A percentile compares a stretch with the other conserved stretches of the same genome.
These are phyloP conservation scores for Dipsacomyces acuminosporus DNA, from an alignment of 371 early-diverging fungal genomes.

Conservation along the genomic window DNA sequence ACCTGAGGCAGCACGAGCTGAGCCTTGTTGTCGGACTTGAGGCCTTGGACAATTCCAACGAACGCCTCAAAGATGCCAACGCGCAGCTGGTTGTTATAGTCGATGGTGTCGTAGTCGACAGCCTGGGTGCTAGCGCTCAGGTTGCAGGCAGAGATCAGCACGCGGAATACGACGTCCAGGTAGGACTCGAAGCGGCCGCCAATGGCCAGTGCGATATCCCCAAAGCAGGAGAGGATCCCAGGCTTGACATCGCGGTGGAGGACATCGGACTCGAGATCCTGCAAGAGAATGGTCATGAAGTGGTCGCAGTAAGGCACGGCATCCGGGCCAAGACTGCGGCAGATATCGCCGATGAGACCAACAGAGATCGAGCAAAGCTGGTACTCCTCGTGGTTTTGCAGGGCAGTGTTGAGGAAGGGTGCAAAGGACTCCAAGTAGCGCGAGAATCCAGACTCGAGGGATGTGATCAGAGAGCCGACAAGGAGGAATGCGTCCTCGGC, in stretches of 20 bases:
- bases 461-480: slow-evolving; percentile 73
- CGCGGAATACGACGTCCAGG: slow-evolving; percentile 73
- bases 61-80: slow-evolving; percentile 92
- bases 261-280: slow-evolving; percentile 67
- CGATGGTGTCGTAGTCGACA: slow-evolving; percentile 70
- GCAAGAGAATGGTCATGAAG: slow-evolving; percentile 80
- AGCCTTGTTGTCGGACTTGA: slow-evolving; percentile 65
- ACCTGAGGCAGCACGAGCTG: slow-evolving; percentile 58
- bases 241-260: slow-evolving; percentile 88
- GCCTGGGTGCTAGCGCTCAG: slow-evolving; percentile 55
- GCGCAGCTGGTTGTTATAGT: slow-evolving; percentile 76
- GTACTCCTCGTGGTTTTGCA: slow-evolving; percentile 86
- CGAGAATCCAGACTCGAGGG: slow-evolving; percentile 75
- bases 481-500: slow-evolving; percentile 89
- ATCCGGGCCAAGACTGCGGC: slow-evolving; percentile 74
- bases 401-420: slow-evolving; percentile 72
- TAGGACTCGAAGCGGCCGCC: slow-evolving; percentile 81
- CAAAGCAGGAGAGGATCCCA: slow-evolving; percentile 90
- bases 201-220: slow-evolving; percentile 95
- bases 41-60: slow-evolving; percentile 90
- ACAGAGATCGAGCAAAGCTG: slow-evolving; percentile 87
- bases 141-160: slow-evolving; percentile 76
- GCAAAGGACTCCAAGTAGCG: slow-evolving; percentile 83
- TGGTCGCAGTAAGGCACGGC: slow-evolving; percentile 70
- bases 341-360: slow-evolving; percentile 92